Percentiles rank a stretch among this genome's conserved stretches.
These are phyloP conservation scores for Beauveria sp. DNA, from an alignment of 2,329 filamentous ascomycete species.

Conservation along the genomic window DNA sequence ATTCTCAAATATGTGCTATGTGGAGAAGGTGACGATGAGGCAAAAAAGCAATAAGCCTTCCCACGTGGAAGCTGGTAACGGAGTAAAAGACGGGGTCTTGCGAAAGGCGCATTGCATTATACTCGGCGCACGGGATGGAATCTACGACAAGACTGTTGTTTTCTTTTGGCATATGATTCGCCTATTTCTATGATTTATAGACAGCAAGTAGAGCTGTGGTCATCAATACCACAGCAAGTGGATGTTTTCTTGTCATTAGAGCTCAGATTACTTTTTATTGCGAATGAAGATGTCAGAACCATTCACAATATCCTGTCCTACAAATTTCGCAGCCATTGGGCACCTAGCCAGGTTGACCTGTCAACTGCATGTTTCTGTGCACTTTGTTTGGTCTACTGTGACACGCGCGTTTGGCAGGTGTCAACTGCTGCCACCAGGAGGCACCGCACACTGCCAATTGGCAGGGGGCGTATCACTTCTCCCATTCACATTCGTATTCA, in stretches of 20 bases:
- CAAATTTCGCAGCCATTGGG: background rate
- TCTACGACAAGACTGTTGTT: background rate
- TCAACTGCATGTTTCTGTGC: conserved; percentile 8
- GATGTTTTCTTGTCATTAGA: background rate
- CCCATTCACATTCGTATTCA: background rate
- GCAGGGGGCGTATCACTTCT: background rate
- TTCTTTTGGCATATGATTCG: conserved; percentile 1
- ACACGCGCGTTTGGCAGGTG: conserved; percentile 9
- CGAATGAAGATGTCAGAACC: background rate
- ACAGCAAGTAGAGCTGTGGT: background rate
- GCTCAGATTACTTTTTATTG: background rate
- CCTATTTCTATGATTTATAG: background rate
- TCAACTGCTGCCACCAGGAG: background rate
- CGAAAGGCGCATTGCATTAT: conserved; percentile 7
- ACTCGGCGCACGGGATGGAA: conserved; percentile 3
- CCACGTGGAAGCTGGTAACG: background rate
- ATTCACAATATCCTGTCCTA: background rate
- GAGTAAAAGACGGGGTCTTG: background rate
- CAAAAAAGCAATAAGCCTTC: conserved; percentile 18
- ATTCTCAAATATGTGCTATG: conserved; percentile 92
- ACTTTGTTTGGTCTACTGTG: background rate
- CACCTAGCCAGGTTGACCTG: background rate
- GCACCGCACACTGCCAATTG: background rate
- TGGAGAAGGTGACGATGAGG: conserved; percentile 53
- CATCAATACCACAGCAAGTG: background rate